A percentile compares a stretch with the other conserved stretches of the same genome.
phyloP scores from a whole-genome alignment of 768 basidiomycete species.

The Lactifluus subvellereus region DNA sequence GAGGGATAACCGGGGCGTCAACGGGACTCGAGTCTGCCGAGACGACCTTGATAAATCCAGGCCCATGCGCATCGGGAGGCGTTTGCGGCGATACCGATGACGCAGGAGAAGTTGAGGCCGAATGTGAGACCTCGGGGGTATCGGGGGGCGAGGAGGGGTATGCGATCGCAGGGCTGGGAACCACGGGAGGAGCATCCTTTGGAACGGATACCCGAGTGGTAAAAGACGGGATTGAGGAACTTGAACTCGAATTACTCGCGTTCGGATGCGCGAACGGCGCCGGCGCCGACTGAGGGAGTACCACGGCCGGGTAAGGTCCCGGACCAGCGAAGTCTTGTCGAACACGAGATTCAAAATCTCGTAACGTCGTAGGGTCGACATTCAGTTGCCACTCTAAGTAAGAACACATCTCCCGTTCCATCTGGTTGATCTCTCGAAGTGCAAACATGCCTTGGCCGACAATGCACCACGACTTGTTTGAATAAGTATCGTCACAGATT shows the following conservation, averaged over 20 bases:
- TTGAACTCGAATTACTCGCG: slow-evolving; percentile 19
- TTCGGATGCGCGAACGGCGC: slow-evolving; percentile 26
- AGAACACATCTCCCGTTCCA: slow-evolving; percentile 91
- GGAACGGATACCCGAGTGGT: slow-evolving; percentile 21
- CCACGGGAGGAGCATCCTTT: slow-evolving; percentile 22
- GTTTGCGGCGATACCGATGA: slow-evolving; percentile 31
- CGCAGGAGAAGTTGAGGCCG: slow-evolving; percentile 31
- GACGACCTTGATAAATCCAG: slow-evolving; percentile 8
- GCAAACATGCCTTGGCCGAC: slow-evolving; percentile 60
- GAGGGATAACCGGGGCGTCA: slow-evolving; percentile 10
- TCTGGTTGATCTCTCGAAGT: slow-evolving; percentile 89
- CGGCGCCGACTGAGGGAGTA: slow-evolving; percentile 42
- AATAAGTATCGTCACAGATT: slow-evolving; percentile 62
- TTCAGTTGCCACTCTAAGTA: slow-evolving; percentile 93
- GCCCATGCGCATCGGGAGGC: slow-evolving; percentile 24
- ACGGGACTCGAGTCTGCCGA: slow-evolving; percentile 19
- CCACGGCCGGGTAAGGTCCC: slow-evolving; percentile 59
- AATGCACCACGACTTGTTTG: slow-evolving; percentile 62
- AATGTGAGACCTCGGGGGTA: slow-evolving; percentile 31
- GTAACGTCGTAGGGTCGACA: slow-evolving; percentile 57
- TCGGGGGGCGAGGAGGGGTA: slow-evolving; percentile 27
- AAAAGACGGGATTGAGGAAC: slow-evolving; percentile 26
- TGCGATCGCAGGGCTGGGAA: slow-evolving; percentile 19
- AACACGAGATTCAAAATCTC: slow-evolving; percentile 56
- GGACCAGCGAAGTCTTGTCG: slow-evolving; percentile 52